Conservation (phyloP, 176 grass and related monocot genomes). For the Aegilops bicornis region DNA sequence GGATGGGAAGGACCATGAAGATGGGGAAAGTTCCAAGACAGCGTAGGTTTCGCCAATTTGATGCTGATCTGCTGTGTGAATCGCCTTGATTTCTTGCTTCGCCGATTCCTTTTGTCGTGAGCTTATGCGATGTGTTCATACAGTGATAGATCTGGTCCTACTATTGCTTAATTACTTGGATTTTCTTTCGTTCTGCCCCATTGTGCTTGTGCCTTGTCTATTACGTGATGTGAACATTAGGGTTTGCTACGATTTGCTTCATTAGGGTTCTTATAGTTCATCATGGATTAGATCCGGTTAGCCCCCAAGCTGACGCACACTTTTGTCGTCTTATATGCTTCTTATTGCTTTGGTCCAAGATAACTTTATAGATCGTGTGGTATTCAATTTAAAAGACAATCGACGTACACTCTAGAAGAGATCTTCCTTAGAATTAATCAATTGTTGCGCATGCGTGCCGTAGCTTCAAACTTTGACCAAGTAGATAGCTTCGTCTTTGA, state of each 20-base stretch:
- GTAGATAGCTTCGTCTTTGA: constrained; percentile 12
- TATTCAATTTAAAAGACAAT: constrained; percentile 35
- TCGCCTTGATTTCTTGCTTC: constrained; percentile 24
- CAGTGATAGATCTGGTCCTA: constrained; percentile 36
- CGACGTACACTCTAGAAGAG: constrained; percentile 29
- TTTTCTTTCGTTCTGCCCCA: background rate
- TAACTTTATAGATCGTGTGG: constrained; percentile 40
- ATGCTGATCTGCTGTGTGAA: background rate
- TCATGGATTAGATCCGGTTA: constrained; percentile 20
- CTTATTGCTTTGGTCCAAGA: constrained; percentile 17
- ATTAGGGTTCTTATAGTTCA: constrained; percentile 39
- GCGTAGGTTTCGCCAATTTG: constrained; percentile 47
- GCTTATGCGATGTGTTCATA: constrained; percentile 6
- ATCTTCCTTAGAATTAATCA: constrained; percentile 39
- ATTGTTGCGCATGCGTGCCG: constrained; percentile 22
- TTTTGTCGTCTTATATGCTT: constrained; percentile 22
- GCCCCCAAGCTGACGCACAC: background rate
- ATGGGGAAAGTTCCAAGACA: constrained; percentile 70
- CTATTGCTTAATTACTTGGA: constrained; percentile 7
- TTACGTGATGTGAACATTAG: constrained; percentile 41
- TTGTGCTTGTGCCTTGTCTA: background rate
- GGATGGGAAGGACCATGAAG: constrained; percentile 50
- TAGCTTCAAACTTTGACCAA: constrained; percentile 33
- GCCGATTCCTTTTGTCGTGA: background rate
- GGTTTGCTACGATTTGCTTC: constrained; percentile 25